These are phyloP conservation scores for Fusarium euwallaceae DNA, from an alignment of 2,329 filamentous ascomycete species.

Conservation along the genomic window DNA sequence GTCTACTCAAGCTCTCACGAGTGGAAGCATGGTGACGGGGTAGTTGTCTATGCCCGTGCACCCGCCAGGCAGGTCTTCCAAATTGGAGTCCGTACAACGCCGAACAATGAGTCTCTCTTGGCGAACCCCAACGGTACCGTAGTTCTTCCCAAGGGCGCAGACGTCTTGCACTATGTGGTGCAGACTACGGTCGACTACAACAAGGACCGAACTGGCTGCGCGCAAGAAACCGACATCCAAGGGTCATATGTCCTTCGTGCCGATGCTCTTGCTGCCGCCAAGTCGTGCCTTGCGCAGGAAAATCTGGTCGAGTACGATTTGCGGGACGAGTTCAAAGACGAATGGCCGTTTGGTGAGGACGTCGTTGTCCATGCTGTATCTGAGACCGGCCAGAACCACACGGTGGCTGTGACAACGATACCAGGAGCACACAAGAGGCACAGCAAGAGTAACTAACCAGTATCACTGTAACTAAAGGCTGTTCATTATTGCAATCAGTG, in stretches of 20 bases:
- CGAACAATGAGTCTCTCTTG: constrained; percentile 51
- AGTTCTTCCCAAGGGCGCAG: constrained; percentile 42
- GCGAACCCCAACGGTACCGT: constrained; percentile 34
- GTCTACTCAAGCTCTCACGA: constrained; percentile 23
- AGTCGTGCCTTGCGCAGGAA: constrained; percentile 47
- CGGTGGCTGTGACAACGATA: constrained; percentile 53
- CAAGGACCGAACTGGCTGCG: constrained; percentile 51
- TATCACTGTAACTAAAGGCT: background rate
- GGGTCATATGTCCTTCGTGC: constrained; percentile 52
- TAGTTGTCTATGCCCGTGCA: constrained; percentile 54
- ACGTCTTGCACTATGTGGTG: constrained; percentile 56
- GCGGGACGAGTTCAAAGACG: constrained; percentile 42
- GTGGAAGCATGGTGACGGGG: constrained; percentile 56
- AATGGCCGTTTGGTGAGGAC: constrained; percentile 62
- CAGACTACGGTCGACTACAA: constrained; percentile 59
- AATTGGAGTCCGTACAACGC: constrained; percentile 53
- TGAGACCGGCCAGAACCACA: constrained; percentile 57
- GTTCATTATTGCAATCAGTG: background rate
- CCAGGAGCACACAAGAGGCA: constrained; percentile 20
- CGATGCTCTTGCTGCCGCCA: constrained; percentile 53
- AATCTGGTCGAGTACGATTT: constrained; percentile 54
- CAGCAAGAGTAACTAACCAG: background rate
- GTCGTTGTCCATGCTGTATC: constrained; percentile 59
- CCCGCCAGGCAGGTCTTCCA: constrained; percentile 54
- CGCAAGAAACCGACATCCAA: constrained; percentile 55